Evolutionary conservation across 495 filamentous ascomycete species (phyloP).

Genomic region (Penicillium paradoxum): DNA sequence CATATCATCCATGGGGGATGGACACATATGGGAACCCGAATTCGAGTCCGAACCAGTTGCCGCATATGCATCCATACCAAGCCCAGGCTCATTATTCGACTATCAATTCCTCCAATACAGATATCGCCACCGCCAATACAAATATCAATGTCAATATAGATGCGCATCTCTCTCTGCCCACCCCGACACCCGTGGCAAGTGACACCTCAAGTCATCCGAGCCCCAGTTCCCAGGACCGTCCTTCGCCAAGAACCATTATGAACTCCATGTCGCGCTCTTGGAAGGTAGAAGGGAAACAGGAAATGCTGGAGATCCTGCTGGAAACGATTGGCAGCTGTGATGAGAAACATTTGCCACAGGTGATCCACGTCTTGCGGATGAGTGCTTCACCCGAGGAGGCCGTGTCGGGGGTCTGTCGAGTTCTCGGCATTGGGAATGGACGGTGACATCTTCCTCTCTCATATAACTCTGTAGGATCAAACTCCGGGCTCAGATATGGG

Average conservation of each 20-base stretch:
- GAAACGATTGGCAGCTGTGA: conserved; percentile 32
- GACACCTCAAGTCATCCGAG: background rate
- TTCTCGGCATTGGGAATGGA: conserved; percentile 20
- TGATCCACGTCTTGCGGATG: conserved; percentile 27
- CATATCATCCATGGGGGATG: conserved; percentile 13
- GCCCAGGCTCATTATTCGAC: conserved; percentile 10
- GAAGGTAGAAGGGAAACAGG: conserved; percentile 24
- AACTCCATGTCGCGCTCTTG: conserved; percentile 16
- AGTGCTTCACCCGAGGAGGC: conserved; percentile 33
- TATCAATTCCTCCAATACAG: conserved; percentile 1
- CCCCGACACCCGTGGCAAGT: background rate
- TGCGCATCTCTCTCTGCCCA: background rate
- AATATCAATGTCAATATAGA: background rate
- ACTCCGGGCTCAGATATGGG: background rate
- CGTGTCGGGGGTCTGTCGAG: conserved; percentile 27
- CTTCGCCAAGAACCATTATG: conserved; percentile 1
- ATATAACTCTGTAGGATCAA: background rate
- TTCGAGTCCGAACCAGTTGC: background rate
- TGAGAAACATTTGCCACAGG: conserved; percentile 24
- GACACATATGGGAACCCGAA: conserved; percentile 7
- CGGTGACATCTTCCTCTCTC: background rate
- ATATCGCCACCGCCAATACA: background rate
- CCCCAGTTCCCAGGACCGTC: background rate
- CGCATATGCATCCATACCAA: background rate
- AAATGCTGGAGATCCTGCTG: conserved; percentile 26